Evolutionary conservation across 306 rosid genomes (phyloP).

Genomic region (Trifolium subterraneum): DNA sequence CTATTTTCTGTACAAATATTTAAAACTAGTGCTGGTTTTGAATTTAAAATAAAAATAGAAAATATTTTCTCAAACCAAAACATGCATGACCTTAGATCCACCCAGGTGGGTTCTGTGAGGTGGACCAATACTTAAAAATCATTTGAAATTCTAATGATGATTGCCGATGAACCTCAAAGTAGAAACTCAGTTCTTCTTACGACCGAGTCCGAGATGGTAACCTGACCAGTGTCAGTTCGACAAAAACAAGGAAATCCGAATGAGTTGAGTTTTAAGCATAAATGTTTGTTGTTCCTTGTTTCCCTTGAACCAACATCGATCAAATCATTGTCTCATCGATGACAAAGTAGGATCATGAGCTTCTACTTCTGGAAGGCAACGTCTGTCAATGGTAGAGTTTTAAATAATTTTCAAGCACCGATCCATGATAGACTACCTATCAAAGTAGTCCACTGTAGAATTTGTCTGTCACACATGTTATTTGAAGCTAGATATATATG

Average conservation of each 20-base stretch:
- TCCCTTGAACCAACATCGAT: background rate
- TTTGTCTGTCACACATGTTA: background rate
- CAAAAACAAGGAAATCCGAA: too few relatives aligned
- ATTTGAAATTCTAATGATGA: too few relatives aligned
- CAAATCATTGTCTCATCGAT: background rate
- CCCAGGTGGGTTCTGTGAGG: too few relatives aligned
- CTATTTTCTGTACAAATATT: background rate
- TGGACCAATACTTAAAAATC: too few relatives aligned
- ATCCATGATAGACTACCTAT: too few relatives aligned
- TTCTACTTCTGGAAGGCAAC: background rate
- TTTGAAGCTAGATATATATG: background rate
- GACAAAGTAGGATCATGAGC: background rate
- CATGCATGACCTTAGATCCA: background rate
- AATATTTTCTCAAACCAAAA: background rate
- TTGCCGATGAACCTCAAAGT: background rate
- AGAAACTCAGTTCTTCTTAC: background rate
- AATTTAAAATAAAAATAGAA: background rate
- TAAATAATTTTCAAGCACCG: too few relatives aligned
- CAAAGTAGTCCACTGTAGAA: too few relatives aligned
- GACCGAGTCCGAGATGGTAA: background rate
- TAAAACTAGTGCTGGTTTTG: background rate
- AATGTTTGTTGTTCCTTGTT: background rate
- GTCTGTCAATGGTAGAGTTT: background rate
- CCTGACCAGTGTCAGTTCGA: background rate
- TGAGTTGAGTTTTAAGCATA: background rate